Evolutionary conservation across 2,329 filamentous ascomycete species (phyloP).

Genomic region (Paradendryphiella salina): DNA sequence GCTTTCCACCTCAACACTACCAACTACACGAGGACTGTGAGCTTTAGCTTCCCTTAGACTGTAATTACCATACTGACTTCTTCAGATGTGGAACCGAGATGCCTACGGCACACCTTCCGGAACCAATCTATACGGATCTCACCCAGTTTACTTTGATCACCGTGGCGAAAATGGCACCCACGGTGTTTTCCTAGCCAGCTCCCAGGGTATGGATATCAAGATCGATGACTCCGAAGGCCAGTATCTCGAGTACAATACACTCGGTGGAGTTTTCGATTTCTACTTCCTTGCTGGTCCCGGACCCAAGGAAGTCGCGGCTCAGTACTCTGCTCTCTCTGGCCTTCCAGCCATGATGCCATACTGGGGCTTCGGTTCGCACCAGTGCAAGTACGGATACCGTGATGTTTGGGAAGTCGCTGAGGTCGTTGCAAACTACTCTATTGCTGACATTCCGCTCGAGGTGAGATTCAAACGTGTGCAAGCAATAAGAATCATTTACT

Average conservation of each 20-base stretch:
- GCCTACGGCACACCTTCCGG: constrained; percentile 62
- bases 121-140: constrained; percentile 71
- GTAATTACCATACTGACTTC: constrained; percentile 57
- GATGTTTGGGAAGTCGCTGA: constrained; percentile 67
- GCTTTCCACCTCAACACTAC: constrained; percentile 67
- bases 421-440: constrained; percentile 68
- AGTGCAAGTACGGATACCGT: constrained; percentile 55
- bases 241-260: constrained; percentile 76
- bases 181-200: constrained; percentile 43
- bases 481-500: not conserved
- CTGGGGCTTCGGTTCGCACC: constrained; percentile 57
- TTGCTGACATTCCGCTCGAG: constrained; percentile 60
- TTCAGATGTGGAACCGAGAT: constrained; percentile 71
- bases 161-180: constrained; percentile 53
- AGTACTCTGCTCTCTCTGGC: constrained; percentile 55
- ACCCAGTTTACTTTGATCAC: constrained; percentile 77
- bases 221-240: constrained; percentile 68
- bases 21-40: constrained; percentile 61
- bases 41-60: not conserved
- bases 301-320: constrained; percentile 52
- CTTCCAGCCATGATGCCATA: constrained; percentile 56
- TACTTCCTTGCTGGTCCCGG: constrained; percentile 56
- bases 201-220: constrained; percentile 68
- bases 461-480: constrained; percentile 5
- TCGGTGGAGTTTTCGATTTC: constrained; percentile 78